These are phyloP conservation scores for Gnetum montanum DNA, from an alignment of 75 land plant species.

Conservation along the genomic window DNA sequence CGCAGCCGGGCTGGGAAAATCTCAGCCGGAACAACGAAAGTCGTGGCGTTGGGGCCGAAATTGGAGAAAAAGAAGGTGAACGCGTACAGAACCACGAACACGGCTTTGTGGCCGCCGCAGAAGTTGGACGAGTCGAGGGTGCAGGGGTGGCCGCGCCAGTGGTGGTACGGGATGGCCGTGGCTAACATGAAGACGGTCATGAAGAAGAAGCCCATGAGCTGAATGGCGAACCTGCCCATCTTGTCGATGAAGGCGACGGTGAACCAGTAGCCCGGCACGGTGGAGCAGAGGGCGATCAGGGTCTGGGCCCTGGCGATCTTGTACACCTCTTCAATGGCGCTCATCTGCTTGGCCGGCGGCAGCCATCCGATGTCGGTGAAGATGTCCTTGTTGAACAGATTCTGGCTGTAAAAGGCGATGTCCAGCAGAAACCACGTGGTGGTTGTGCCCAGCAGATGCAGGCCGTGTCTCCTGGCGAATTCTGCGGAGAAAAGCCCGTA, in stretches of 20 bases:
- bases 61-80: conserved; percentile 25
- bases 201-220: conserved; percentile 55
- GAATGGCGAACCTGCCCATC: conserved; percentile 44
- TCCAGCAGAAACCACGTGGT: conserved; percentile 43
- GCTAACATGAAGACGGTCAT: conserved; percentile 76
- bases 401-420: no score
- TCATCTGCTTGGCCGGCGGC: conserved; percentile 21
- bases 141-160: conserved; percentile 12
- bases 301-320: conserved; percentile 30
- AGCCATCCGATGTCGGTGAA: conserved; percentile 34
- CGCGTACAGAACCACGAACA: conserved; percentile 51
- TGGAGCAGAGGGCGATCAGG: conserved; percentile 41
- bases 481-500: conserved; percentile 22
- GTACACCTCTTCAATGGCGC: conserved; percentile 28
- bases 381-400: conserved; percentile 39
- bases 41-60: conserved; percentile 26
- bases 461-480: conserved; percentile 29
- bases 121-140: not conserved
- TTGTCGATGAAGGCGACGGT: conserved; percentile 44
- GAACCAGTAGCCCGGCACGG: conserved; percentile 67
- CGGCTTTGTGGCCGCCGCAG: conserved; percentile 18
- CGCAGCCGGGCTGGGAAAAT: conserved; percentile 31
- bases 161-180: conserved; percentile 46
- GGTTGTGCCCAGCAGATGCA: conserved; percentile 24
- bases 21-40: conserved; percentile 36